phyloP scores from a whole-genome alignment of 805 yeast genomes.

The Metschnikowia peoriensis region DNA sequence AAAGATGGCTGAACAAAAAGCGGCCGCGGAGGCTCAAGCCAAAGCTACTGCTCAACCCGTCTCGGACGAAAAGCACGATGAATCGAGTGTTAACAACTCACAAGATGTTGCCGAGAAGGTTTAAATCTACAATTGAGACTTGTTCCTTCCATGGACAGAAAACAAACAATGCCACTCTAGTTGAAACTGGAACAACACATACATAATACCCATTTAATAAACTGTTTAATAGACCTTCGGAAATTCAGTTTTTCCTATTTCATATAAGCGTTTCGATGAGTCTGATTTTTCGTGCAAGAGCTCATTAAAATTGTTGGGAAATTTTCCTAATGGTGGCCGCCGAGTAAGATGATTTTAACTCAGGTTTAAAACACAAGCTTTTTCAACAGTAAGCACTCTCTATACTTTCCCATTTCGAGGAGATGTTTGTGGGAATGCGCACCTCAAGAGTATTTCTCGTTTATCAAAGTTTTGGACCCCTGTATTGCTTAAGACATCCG shows the following conservation, averaged over 20 bases:
- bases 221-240: neutral
- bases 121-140: neutral
- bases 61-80: neutral
- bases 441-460: neutral
- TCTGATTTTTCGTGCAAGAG: too few species aligned
- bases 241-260: too few species aligned
- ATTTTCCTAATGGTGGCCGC: too few species aligned
- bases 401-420: too few species aligned
- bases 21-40: constrained; percentile 16
- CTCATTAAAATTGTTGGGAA: too few species aligned
- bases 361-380: too few species aligned
- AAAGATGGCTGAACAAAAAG: constrained; percentile 21
- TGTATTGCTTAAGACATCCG: too few species aligned
- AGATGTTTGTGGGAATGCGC: neutral
- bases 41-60: neutral
- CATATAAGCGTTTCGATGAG: too few species aligned
- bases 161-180: neutral
- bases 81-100: neutral
- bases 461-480: too few species aligned
- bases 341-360: too few species aligned
- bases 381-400: too few species aligned
- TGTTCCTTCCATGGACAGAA: neutral
- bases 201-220: constrained; percentile 1
- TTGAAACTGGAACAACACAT: neutral
- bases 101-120: constrained; percentile 11